Percentiles rank a stretch among this genome's conserved stretches.
These are phyloP conservation scores for Viola pubescens DNA, from an alignment of 441 rosid species.

Conservation along the genomic window DNA sequence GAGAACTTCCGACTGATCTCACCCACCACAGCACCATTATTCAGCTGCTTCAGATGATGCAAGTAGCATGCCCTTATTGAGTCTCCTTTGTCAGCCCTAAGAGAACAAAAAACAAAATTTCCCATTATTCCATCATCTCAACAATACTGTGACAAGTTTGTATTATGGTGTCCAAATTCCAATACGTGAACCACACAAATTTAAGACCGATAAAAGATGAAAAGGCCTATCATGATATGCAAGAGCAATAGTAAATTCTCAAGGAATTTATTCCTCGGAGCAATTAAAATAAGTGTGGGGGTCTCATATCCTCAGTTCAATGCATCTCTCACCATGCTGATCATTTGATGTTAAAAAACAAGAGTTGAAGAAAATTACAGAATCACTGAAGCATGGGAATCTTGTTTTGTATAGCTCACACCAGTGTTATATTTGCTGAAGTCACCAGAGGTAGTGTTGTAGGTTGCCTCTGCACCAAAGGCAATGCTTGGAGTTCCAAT, in stretches of 20 bases:
- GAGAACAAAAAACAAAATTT: not conserved
- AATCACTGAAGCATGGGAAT: slow-evolving; percentile 30
- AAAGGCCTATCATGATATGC: too few relatives aligned
- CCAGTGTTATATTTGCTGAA: slow-evolving; percentile 40
- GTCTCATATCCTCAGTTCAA: not conserved
- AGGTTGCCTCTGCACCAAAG: slow-evolving; percentile 39
- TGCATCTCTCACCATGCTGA: not conserved
- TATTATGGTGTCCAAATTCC: too few relatives aligned
- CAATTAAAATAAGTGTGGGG: not conserved
- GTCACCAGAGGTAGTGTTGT: slow-evolving; percentile 15
- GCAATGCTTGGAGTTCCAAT: slow-evolving; percentile 44
- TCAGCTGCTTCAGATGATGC: slow-evolving; percentile 32
- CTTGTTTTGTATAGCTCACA: slow-evolving; percentile 31
- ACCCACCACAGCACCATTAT: slow-evolving; percentile 35
- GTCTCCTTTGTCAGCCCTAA: slow-evolving; percentile 52
- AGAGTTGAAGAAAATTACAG: slow-evolving; percentile 26
- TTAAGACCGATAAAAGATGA: too few relatives aligned
- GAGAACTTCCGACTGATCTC: slow-evolving; percentile 43
- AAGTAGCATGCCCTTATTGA: slow-evolving; percentile 33
- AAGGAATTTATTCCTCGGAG: not conserved
- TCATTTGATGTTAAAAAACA: not conserved
- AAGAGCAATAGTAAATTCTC: too few relatives aligned
- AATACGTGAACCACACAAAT: too few relatives aligned
- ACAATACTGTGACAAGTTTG: too few relatives aligned
- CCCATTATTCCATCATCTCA: not conserved